These are phyloP conservation scores for Pyrenophora teres DNA, from an alignment of 2,329 filamentous ascomycete genomes.

Conservation along the genomic window DNA sequence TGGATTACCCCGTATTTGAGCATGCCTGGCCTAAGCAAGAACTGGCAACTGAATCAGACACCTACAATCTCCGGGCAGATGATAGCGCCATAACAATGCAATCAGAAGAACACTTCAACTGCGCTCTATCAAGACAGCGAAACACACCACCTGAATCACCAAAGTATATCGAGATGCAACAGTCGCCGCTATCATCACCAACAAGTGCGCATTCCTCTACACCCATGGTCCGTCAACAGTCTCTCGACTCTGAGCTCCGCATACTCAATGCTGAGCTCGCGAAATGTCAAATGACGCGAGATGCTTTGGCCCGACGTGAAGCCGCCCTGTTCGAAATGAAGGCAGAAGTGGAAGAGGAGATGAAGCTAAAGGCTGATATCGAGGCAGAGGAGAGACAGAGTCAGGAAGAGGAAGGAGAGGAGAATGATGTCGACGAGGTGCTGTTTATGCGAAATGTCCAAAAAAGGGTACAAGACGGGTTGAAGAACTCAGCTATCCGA, in stretches of 20 bases:
- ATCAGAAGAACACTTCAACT: too few relatives aligned
- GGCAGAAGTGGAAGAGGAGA: not conserved
- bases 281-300: constrained; percentile 1
- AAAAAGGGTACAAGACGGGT: not conserved
- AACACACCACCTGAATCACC: too few relatives aligned
- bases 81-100: too few relatives aligned
- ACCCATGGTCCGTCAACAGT: not conserved
- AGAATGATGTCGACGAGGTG: not conserved
- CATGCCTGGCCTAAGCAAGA: too few relatives aligned
- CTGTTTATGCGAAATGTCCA: constrained; percentile 1
- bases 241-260: not conserved
- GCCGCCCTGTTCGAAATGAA: not conserved
- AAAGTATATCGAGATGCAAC: too few relatives aligned
- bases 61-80: too few relatives aligned
- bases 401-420: too few relatives aligned
- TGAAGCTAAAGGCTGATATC: not conserved
- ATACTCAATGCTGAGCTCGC: not conserved
- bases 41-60: too few relatives aligned
- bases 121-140: too few relatives aligned
- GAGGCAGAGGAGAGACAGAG: not conserved
- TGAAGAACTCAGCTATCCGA: not conserved
- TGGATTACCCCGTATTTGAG: too few relatives aligned
- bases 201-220: too few relatives aligned
- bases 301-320: constrained; percentile 3
- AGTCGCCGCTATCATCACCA: not conserved